Conservation (phyloP, 495 filamentous ascomycete species). For the Penicillium coprophilum region DNA sequence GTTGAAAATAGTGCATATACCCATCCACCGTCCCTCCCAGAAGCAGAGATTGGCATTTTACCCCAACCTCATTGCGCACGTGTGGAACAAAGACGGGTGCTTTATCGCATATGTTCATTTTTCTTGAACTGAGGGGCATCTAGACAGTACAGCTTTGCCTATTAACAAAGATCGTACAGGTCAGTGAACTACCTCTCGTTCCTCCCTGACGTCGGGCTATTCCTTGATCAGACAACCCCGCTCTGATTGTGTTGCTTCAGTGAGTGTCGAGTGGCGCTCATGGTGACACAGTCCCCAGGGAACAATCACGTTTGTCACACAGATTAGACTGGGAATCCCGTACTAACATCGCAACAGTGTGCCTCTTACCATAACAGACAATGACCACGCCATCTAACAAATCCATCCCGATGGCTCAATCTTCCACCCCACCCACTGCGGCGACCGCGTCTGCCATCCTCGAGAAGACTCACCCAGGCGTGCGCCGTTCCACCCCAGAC, state of each 20-base stretch:
- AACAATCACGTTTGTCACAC: conserved; percentile 7
- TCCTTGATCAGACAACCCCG: conserved; percentile 5
- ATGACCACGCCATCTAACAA: conserved; percentile 40
- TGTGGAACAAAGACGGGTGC: conserved; percentile 26
- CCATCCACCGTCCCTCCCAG: conserved; percentile 14
- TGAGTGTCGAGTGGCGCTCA: conserved; percentile 10
- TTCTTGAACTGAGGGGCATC: background rate
- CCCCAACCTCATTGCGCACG: conserved; percentile 13
- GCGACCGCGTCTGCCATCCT: conserved; percentile 60
- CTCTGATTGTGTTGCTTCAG: conserved; percentile 13
- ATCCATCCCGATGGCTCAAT: conserved; percentile 18
- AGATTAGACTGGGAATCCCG: background rate
- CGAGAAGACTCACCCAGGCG: conserved; percentile 66
- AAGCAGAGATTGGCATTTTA: conserved; percentile 15
- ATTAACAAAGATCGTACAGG: conserved; percentile 12
- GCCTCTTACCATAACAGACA: conserved; percentile 16
- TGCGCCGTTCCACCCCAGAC: conserved; percentile 82
- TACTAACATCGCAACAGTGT: conserved; percentile 4
- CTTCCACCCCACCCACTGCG: conserved; percentile 28
- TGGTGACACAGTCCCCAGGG: conserved; percentile 8
- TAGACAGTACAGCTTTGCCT: conserved; percentile 10
- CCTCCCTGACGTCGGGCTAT: background rate
- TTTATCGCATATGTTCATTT: conserved; percentile 18
- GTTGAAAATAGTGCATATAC: conserved; percentile 22
- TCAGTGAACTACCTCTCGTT: conserved; percentile 7